Base-by-base conservation (phyloP, 129 eudicot species). In the Centaurea solstitialis region DNA sequence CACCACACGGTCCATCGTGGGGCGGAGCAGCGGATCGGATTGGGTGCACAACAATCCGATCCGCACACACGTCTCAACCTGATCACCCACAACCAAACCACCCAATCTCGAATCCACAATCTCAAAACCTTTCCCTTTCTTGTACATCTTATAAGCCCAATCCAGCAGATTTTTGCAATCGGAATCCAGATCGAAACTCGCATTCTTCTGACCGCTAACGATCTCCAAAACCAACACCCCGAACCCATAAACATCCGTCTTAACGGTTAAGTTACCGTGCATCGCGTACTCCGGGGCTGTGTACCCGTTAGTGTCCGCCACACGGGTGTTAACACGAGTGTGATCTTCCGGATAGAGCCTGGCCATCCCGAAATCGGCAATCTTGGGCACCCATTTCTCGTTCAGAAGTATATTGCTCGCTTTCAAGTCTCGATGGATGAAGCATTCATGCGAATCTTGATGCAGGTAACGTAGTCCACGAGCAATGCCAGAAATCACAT, bases 281-380 rank as follows among this genome's bases (percentile, higher is more conserved):
- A 57, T 57, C 3, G 65, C 65, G 0, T 57, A 57, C 22, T 57
- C 65, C n/a, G 65, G 65, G 6, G 65, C 22, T 9, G 7, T n/a
- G 7, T 57, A 57, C 23, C 65, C 65, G 18, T 87, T 90, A 40
- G 94, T 88, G 22, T 90, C 94, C 45, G 88, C 94, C 41, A 84
- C 90, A 64, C 94, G 86, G 11, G 94, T 90, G 76, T 87, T 86
- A 21, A 90, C 90, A 81, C 86, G 92, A n/a, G 94, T 85, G 77
- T 77, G 76, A 74, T 90, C 88, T 68, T 86, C 90, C 0, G 86
- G 85, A 61, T 61, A 88, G 39, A 90, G 87, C 6, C 88, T 76
- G 39, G 92, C 94, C 92, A 90, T 74, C 30, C 94, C 94, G 85
- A 90, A 90, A 82, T 90, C 94, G 12, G 90, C 91, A 76, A 90